Conservation (phyloP, 345 rosid species). For the Euclidium syriacum region DNA sequence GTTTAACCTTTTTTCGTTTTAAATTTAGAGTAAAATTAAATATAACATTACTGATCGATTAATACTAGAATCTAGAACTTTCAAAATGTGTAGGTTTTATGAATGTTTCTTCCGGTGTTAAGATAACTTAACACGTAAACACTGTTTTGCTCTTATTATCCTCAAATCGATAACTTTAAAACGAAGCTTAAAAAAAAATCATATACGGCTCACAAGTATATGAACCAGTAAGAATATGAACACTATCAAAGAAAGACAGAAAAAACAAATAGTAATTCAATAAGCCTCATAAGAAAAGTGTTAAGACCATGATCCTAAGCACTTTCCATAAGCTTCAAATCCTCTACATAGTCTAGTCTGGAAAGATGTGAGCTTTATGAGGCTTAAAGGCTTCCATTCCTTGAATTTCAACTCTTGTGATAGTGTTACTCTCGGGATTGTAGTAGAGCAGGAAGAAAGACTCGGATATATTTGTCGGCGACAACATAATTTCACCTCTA, state of each 20-base stretch:
- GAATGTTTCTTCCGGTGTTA: no score
- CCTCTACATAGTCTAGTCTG: slow-evolving; percentile 13
- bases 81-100: no score
- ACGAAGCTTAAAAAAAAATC: slow-evolving; percentile 4
- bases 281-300: neutral
- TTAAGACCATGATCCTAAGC: neutral
- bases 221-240: neutral
- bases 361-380: neutral
- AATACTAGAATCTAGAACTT: no score
- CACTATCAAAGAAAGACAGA: neutral
- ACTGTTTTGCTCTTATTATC: no score
- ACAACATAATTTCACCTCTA: slow-evolving; percentile 10
- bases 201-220: neutral
- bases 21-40: no score
- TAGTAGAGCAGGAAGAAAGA: neutral
- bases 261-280: neutral
- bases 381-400: neutral
- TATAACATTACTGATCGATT: no score
- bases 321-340: neutral
- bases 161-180: no score
- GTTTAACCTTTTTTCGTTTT: neutral
- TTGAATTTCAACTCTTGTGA: neutral
- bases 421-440: neutral
- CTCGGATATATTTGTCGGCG: neutral
- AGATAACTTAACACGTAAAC: no score